Percentiles rank a stretch among this genome's conserved stretches.
phyloP scores from a whole-genome alignment of 805 yeast genomes.

The Blastobotrys parvus region DNA sequence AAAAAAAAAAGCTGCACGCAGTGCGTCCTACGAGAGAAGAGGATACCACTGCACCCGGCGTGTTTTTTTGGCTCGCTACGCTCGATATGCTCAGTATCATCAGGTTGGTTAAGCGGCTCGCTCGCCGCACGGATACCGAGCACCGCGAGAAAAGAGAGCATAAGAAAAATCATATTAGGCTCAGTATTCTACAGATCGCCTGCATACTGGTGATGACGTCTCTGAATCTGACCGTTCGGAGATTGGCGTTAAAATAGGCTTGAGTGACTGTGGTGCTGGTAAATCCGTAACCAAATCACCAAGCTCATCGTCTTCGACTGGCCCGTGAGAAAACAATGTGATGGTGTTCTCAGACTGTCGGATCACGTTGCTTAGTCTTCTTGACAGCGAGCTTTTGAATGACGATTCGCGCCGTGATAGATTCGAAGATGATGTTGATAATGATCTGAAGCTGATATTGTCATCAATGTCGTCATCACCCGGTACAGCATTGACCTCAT shows the following conservation, averaged over 20 bases:
- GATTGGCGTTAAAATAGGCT: constrained; percentile 13
- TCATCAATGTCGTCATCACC: constrained; percentile 31
- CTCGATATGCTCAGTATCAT: too few relatives aligned
- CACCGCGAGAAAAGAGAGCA: too few relatives aligned
- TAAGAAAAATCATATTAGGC: too few relatives aligned
- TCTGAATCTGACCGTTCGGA: constrained; percentile 11
- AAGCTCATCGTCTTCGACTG: constrained; percentile 3
- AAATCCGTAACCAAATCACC: constrained; percentile 5
- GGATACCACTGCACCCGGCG: too few relatives aligned
- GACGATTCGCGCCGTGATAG: not conserved
- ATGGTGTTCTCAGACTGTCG: constrained; percentile 8
- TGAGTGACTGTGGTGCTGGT: not conserved
- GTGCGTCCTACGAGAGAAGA: too few relatives aligned
- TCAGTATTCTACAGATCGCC: not conserved
- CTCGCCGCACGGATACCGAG: too few relatives aligned
- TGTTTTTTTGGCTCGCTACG: too few relatives aligned
- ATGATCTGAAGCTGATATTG: constrained; percentile 1
- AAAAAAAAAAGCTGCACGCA: too few relatives aligned
- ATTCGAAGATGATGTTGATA: not conserved
- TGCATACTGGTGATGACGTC: not conserved
- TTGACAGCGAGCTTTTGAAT: constrained; percentile 4
- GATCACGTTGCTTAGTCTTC: constrained; percentile 9
- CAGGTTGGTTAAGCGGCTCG: too few relatives aligned
- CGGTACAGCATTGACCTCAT: constrained; percentile 44
- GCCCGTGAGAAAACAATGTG: constrained; percentile 5